A percentile compares a stretch with the other conserved stretches of the same genome.
Evolutionary conservation across 441 rosid genomes (phyloP).

Genomic region (Eugenia klotzschiana): DNA sequence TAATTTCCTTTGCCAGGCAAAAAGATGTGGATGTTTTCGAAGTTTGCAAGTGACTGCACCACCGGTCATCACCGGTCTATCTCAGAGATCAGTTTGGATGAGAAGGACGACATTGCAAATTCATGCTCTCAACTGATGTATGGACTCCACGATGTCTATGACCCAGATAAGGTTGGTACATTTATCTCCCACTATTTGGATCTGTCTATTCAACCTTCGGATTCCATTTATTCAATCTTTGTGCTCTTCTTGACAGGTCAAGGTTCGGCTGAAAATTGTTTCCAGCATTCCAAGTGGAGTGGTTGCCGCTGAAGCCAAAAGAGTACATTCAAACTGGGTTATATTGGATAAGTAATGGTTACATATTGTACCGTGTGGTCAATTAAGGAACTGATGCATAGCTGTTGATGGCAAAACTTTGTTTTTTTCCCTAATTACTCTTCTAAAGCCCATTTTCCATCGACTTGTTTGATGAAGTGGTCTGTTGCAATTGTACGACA

Average conservation of each 20-base stretch:
- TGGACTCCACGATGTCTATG: slow-evolving; percentile 89
- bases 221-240: background rate
- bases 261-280: slow-evolving; percentile 84
- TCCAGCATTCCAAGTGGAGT: slow-evolving; percentile 77
- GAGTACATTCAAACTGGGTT: slow-evolving; percentile 77
- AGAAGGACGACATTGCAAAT: slow-evolving; percentile 60
- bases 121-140: slow-evolving; percentile 91
- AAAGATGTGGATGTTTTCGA: slow-evolving; percentile 77
- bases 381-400: background rate
- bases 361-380: background rate
- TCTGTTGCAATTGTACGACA: slow-evolving; percentile 19
- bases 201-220: background rate
- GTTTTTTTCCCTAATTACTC: background rate
- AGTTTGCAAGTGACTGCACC: slow-evolving; percentile 84
- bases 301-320: slow-evolving; percentile 85
- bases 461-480: background rate
- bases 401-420: background rate
- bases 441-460: background rate
- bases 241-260: slow-evolving; percentile 37
- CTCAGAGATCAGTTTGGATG: slow-evolving; percentile 50
- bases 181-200: background rate
- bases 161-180: slow-evolving; percentile 66
- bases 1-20: slow-evolving; percentile 30
- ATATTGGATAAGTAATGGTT: slow-evolving; percentile 77
- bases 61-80: slow-evolving; percentile 44